Base-by-base conservation (phyloP, 352 stramenopile species). In the Sclerospora graminicola region DNA sequence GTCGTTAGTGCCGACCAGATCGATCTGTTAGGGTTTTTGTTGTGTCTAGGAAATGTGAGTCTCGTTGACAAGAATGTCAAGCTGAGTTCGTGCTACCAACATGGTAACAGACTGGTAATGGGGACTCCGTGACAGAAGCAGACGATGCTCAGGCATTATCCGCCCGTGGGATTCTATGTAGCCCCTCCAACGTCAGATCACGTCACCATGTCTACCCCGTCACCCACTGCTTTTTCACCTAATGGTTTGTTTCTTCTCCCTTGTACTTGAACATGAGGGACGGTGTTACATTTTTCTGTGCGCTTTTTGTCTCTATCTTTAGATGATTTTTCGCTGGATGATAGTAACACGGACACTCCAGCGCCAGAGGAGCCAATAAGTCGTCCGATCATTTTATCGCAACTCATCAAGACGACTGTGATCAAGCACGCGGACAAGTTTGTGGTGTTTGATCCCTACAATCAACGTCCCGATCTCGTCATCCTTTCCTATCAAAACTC, bases 401-500 rank as follows among this genome's bases (percentile, higher is more conserved):
- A 82, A 13, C 48, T 84, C 7, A 48, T 68, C 9, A 89, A 86
- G 54, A 82, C 79, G 7, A 91, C 79, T 1, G 60, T 91, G 40
- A 82, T 91, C 59, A 89, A 89, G 51, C 76, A 63, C 6, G 54
- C 69, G 0, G 71, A 87, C 33, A 69, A 89, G 39, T 71, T 89
- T 19, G 49, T 56, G 4, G 55, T 42, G 48, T 48, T 31, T 41
- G 45, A 55, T 4, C 57, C 61, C 13, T 53, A 55, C 15, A 53
- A 44, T 14, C 60, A 75, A 36, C 54, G 59, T 31, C 75, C 68
- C 14, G 79, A 91, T 46, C 37, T 89, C 34, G 57, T 81, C 55
- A 85, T 98, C 15, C 87, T 94, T 32, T 89, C 89, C 42, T 98
- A 91, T 60, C 84, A 91, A 34, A 88, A 97, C 60, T 76, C 85